Evolutionary conservation across 2,329 filamentous ascomycete genomes (phyloP), one percentile per base, ranked within the genome.

Genomic region (Fusarium nurragi): DNA sequence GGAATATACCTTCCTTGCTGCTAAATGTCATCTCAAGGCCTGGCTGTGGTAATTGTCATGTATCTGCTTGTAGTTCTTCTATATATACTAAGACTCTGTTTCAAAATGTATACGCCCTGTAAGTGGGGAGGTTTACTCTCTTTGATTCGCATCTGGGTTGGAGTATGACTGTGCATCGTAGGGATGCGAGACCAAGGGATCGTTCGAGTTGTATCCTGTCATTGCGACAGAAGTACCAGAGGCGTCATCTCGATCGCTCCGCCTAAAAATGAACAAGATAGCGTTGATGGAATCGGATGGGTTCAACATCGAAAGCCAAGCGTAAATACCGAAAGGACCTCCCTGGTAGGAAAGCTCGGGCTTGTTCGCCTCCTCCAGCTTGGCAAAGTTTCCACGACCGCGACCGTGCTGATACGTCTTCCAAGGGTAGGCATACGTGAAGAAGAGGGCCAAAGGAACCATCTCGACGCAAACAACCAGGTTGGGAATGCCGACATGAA

Each of bases 401-500:
- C 64, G 22, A 0, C 30, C 39, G 16, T 58, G 26, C 21, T 28
- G 50, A 10, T 70, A 70, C 3, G 64, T 55, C n/a, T 51, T 52
- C 68, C 68, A 69, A 12, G 68, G 57, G 23, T 65, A 70, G 2
- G 63, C 68, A 4, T 38, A 59, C 10, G 48, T 40, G n/a, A 70
- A 71, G 43, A 69, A 63, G 0, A 70, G 30, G 0, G 68, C 45
- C 6, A 70, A 7, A 2, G 68, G 68, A 14, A 70, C 60, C 68
- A 67, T 67, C 18, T 67, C 53, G 3, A 65, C 43, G 21, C 68
- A 71, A 3, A 54, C 54, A 16, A 71, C 45, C 1, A 70, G 38
- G 22, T 65, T 69, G 22, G 68, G 68, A 1, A 70, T 67, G 2
- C 68, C 65, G 5, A 71, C 32, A 16, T 70, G 54, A 4, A 70